Evolutionary conservation across 257 asterid genomes (phyloP), one percentile per base, ranked within the genome.

Genomic region (Solanum pimpinellifolium): DNA sequence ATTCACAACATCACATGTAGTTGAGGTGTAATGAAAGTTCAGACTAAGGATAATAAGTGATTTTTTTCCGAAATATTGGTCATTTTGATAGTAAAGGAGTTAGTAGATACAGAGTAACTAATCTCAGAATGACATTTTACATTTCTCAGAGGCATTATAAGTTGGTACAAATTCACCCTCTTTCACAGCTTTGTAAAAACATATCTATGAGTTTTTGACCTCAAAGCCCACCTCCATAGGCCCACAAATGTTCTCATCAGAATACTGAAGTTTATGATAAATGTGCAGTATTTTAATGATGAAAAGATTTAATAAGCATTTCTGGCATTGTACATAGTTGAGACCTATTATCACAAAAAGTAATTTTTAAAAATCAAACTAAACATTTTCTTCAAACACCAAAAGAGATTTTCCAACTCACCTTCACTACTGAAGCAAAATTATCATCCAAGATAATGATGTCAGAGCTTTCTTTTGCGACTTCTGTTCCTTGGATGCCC

Each of bases 401-500:
- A 41, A 49, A 85, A 74, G 62, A 78, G n/a, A 72, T 65, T 86
- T 68, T 35, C 29, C 70, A 13, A 89, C 94, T 80, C 62, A 93
- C 98, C 94, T 95, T 94, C 66, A 95, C 98, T 72, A 95, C 98
- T 60, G 99, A 93, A 90, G 99, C 97, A 86, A 95, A 97, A 89
- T 95, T 95, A 87, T 95, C 99, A 84, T 94, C 98, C 90, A 97
- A 91, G 88, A 97, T 97, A 83, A 95, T 94, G 91, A 95, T 97
- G 92, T 95, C 99, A 2, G 99, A 97, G 95, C 98, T 97, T 90
- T 97, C 99, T 92, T 97, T 95, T 60, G 98, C 98, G 83, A 95
- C 99, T 93, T 95, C 98, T 83, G 98, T 97, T 90, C 99, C 98
- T 93, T 94, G 97, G 84, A 95, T 95, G 62, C 98, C 98, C 99